Percentiles rank a stretch among this genome's conserved stretches.
phyloP scores from a whole-genome alignment of 345 rosid genomes.

The Pistacia atlantica region DNA sequence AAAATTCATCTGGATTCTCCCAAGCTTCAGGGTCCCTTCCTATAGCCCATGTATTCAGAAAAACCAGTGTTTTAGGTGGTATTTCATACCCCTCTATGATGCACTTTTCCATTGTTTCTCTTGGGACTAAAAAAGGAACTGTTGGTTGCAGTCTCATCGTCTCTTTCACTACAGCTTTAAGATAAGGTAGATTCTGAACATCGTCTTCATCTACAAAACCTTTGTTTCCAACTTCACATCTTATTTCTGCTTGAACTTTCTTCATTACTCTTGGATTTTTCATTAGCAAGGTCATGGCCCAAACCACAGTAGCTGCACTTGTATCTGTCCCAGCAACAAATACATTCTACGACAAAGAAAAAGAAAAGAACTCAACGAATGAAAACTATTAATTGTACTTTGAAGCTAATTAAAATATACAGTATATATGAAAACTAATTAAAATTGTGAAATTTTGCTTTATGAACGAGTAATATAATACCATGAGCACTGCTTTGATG shows the following conservation, averaged over 20 bases:
- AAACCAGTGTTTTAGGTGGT: not conserved
- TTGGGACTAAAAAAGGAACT: conserved; percentile 16
- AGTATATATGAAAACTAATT: not conserved
- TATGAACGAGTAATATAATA: conserved; percentile 13
- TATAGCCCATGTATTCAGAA: conserved; percentile 45
- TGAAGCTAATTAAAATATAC: not conserved
- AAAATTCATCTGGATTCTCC: not conserved
- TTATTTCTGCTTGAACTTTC: not conserved
- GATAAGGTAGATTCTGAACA: conserved; percentile 23
- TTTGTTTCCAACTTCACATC: conserved; percentile 1
- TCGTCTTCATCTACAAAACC: conserved; percentile 40
- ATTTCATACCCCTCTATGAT: not conserved
- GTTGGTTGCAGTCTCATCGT: conserved; percentile 23
- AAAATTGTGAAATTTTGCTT: not conserved
- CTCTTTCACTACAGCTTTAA: conserved; percentile 49
- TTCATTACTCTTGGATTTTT: conserved; percentile 32
- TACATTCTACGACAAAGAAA: conserved; percentile 20
- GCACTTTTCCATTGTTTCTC: conserved; percentile 9
- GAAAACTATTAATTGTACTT: too few relatives aligned
- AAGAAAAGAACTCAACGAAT: not conserved
- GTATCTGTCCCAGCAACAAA: conserved; percentile 38
- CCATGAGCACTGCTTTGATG: conserved; percentile 60
- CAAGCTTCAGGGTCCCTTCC: not conserved
- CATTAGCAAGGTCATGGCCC: conserved; percentile 43
- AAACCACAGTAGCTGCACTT: conserved; percentile 22